These are phyloP conservation scores for Thermothielavioides terrestris DNA, from an alignment of 495 filamentous ascomycete genomes.

Conservation along the genomic window DNA sequence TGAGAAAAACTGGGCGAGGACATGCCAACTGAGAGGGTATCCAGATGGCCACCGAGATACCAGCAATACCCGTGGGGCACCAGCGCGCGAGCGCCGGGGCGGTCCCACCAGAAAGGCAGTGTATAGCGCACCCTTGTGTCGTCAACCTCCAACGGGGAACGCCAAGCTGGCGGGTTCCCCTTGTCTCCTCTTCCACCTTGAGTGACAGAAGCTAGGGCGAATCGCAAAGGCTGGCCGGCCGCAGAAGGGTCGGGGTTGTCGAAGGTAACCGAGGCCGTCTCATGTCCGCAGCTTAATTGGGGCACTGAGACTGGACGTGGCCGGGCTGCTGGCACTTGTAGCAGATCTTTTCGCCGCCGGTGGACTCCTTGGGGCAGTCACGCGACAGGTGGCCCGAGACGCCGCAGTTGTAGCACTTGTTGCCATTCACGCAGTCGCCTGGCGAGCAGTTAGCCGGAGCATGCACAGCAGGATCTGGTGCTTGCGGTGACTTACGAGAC, in stretches of 20 bases:
- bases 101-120: conserved; percentile 26
- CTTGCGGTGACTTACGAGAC: conserved; percentile 50
- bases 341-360: conserved; percentile 81
- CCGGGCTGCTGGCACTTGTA: conserved; percentile 99
- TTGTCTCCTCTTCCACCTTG: conserved; percentile 19
- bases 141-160: conserved; percentile 19
- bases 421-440: conserved; percentile 91
- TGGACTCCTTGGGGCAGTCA: conserved; percentile 86
- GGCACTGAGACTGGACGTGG: conserved; percentile 89
- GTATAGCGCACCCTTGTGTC: conserved; percentile 22
- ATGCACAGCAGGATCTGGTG: not conserved
- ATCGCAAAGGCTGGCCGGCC: conserved; percentile 15
- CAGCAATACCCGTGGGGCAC: conserved; percentile 22
- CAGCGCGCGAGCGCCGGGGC: conserved; percentile 19
- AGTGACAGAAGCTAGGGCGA: conserved; percentile 13
- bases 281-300: conserved; percentile 36
- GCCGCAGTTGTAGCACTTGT: conserved; percentile 99
- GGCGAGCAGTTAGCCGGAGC: conserved; percentile 7
- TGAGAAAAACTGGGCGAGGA: conserved; percentile 12
- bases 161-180: conserved; percentile 6
- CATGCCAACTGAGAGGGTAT: conserved; percentile 26
- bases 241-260: conserved; percentile 17
- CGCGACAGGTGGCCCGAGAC: conserved; percentile 89
- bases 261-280: conserved; percentile 8
- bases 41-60: conserved; percentile 28